A percentile compares a stretch with the other conserved stretches of the same genome.
Evolutionary conservation across 106 monocot species (phyloP).

Genomic region (Dendrobium huoshanense): DNA sequence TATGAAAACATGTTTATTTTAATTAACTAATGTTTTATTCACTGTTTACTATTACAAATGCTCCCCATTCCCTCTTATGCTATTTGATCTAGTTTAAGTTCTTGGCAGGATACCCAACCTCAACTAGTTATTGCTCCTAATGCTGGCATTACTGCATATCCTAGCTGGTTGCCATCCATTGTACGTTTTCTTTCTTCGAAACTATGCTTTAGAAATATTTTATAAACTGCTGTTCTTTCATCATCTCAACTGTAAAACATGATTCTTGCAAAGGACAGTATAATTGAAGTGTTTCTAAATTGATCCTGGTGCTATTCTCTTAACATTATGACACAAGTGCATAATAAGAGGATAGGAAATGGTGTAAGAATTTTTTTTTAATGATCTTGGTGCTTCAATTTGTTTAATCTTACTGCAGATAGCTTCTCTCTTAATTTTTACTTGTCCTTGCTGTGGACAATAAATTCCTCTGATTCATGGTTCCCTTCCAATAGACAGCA

Average conservation of each 20-base stretch:
- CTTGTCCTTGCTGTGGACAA: background rate
- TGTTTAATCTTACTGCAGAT: background rate
- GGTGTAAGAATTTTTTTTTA: background rate
- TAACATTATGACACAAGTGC: background rate
- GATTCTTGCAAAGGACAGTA: background rate
- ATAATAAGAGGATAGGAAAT: background rate
- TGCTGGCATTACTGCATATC: slow-evolving; percentile 92
- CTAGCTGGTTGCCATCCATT: slow-evolving; percentile 86
- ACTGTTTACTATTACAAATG: background rate
- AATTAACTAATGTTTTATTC: background rate
- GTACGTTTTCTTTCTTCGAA: slow-evolving; percentile 33
- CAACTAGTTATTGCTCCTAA: slow-evolving; percentile 78
- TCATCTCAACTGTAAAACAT: background rate
- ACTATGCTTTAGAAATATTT: background rate
- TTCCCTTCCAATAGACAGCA: background rate
- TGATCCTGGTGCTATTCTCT: background rate
- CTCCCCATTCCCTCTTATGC: background rate
- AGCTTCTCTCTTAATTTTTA: background rate
- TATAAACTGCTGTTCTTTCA: background rate
- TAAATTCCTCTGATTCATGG: background rate
- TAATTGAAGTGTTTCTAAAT: background rate
- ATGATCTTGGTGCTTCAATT: background rate
- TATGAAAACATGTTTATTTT: background rate
- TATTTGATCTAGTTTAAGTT: background rate
- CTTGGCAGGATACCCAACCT: slow-evolving; percentile 58